phyloP scores from a whole-genome alignment of 192 early-diverging fungal genomes.

The Coemansia sp. region DNA sequence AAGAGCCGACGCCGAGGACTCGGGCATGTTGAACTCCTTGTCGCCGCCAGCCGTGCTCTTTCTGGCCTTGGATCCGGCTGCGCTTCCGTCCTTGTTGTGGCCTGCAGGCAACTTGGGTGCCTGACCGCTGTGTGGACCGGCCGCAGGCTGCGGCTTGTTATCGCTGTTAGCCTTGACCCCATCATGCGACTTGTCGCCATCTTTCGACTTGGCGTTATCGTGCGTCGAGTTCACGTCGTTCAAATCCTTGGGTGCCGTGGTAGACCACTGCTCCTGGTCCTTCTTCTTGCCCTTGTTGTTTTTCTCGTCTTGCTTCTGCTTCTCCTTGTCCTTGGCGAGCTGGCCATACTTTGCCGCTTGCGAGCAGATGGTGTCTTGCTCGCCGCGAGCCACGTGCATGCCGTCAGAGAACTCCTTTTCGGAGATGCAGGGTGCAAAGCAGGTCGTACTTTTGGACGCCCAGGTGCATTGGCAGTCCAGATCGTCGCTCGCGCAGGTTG shows the following conservation, averaged over 20 bases:
- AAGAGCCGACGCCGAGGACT: neutral
- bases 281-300: slow-evolving; percentile 29
- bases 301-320: slow-evolving; percentile 30
- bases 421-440: slow-evolving; percentile 42
- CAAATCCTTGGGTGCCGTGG: slow-evolving; percentile 18
- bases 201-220: neutral
- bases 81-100: neutral
- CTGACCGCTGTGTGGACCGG: too few species aligned
- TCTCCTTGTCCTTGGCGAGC: slow-evolving; percentile 47
- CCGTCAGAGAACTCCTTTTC: slow-evolving; percentile 36
- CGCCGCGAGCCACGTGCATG: slow-evolving; percentile 40
- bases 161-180: too few species aligned
- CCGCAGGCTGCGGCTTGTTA: too few species aligned
- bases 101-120: neutral
- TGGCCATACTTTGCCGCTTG: slow-evolving; percentile 51
- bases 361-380: slow-evolving; percentile 35
- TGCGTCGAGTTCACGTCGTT: slow-evolving; percentile 36
- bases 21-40: neutral
- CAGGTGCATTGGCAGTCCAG: slow-evolving; percentile 51
- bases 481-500: slow-evolving; percentile 41
- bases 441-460: slow-evolving; percentile 34
- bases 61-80: neutral
- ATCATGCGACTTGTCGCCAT: too few species aligned
- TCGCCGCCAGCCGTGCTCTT: neutral
- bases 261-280: slow-evolving; percentile 2